Percentiles rank a stretch among this genome's conserved stretches.
Conservation (phyloP, 306 rosid genomes). For the Prinsepia uniflora region DNA sequence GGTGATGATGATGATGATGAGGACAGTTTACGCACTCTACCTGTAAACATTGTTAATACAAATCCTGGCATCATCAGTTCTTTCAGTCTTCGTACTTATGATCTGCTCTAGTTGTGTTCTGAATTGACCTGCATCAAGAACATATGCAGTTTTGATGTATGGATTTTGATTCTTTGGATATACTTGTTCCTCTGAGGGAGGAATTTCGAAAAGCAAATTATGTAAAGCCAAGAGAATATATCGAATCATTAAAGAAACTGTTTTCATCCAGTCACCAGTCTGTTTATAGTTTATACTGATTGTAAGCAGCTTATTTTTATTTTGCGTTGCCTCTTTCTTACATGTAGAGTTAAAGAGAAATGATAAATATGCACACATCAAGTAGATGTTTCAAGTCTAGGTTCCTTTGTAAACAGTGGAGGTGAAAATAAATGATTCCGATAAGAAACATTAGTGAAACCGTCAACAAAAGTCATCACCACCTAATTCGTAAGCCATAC, state of each 20-base stretch:
- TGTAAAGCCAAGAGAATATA: neutral
- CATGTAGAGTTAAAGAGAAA: too few relatives aligned
- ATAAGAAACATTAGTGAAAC: neutral
- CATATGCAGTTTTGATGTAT: too few relatives aligned
- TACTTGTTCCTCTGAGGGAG: neutral
- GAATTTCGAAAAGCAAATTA: neutral
- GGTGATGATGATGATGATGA: slow-evolving; percentile 56
- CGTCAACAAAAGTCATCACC: neutral
- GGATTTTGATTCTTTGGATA: neutral
- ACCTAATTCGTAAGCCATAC: too few relatives aligned
- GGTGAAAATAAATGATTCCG: neutral
- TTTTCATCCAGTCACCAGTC: neutral
- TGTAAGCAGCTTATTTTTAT: too few relatives aligned
- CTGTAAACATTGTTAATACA: neutral
- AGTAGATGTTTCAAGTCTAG: too few relatives aligned
- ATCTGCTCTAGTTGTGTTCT: too few relatives aligned
- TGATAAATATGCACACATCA: too few relatives aligned
- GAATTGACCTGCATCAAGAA: neutral
- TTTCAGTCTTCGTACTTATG: too few relatives aligned
- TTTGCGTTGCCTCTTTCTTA: too few relatives aligned
- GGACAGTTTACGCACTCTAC: neutral
- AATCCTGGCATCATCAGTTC: slow-evolving; percentile 4
- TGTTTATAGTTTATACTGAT: neutral
- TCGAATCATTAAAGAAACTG: neutral
- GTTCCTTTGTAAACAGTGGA: too few relatives aligned